These are phyloP conservation scores for Sphaerostilbella broomeana DNA, from an alignment of 2,329 filamentous ascomycete genomes.

Conservation along the genomic window DNA sequence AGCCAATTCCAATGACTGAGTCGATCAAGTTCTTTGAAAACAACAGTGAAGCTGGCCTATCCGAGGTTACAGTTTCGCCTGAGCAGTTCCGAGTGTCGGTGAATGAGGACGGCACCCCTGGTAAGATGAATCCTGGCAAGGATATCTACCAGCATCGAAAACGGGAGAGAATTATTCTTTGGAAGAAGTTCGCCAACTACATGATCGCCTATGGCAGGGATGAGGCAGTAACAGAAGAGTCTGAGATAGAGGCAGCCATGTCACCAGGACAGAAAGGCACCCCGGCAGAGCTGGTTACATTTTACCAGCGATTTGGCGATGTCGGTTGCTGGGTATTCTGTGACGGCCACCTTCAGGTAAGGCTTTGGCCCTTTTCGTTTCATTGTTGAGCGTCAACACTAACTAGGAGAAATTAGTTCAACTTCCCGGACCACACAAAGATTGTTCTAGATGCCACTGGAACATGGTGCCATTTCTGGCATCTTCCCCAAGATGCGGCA, in stretches of 20 bases:
- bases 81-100: constrained; percentile 52
- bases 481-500: constrained; percentile 65
- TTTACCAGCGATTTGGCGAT: constrained; percentile 75
- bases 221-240: constrained; percentile 49
- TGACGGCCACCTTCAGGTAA: constrained; percentile 70
- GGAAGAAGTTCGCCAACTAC: constrained; percentile 70
- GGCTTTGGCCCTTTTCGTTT: constrained; percentile 5
- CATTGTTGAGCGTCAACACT: no score
- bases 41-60: constrained; percentile 56
- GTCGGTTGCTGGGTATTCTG: constrained; percentile 77
- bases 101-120: constrained; percentile 52
- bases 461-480: constrained; percentile 72
- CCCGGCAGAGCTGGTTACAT: constrained; percentile 59
- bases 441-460: constrained; percentile 69
- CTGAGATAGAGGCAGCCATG: constrained; percentile 33
- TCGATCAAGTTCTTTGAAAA: constrained; percentile 69
- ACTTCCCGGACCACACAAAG: constrained; percentile 85
- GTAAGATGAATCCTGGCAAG: constrained; percentile 55
- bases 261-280: constrained; percentile 31
- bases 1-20: constrained; percentile 57
- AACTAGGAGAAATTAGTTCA: no score
- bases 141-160: constrained; percentile 60
- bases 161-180: constrained; percentile 58
- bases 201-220: constrained; percentile 70
- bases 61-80: constrained; percentile 57